Evolutionary conservation across 2,329 filamentous ascomycete species (phyloP), one percentile per base, ranked within the genome.

Genomic region (Talaromyces pinophilus): DNA sequence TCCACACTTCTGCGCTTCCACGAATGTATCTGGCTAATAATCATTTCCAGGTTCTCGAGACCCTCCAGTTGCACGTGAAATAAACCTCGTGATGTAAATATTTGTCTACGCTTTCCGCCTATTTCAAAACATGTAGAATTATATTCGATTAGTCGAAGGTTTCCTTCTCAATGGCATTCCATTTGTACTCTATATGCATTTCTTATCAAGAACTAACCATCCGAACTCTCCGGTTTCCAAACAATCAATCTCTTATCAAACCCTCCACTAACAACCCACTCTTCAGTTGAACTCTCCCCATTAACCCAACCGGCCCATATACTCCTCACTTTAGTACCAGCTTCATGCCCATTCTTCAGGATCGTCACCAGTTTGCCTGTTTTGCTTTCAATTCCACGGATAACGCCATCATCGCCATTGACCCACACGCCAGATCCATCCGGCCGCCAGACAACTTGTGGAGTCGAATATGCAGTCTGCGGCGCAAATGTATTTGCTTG

Each of bases 381-480:
- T 64, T 76, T 83, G 2, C 82, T 79, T 72, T 89, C 87, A 6
- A 90, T 77, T 0, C 87, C 87, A 59, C 87, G 79, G 33, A 90
- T 80, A 7, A 85, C 78, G 0, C 88, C 87, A 72, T 90, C 88
- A 70, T 90, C 87, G 3, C 86, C 85, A 76, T 87, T 89, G 13
- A 89, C 86, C 82, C 85, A 90, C 0, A 90, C 77, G 0, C 87
- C 87, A 50, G 80, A 84, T 0, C 86, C 87, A 72, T 88, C 83
- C 1, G 87, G 86, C 30, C 87, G 77, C 87, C 88, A 90, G 5
- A 81, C 82, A 6, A 89, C 78, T 62, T 85, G 83, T 7, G 87
- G 87, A 5, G 86, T 89, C 25, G 85, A 88, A 73, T 89, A 89
- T 0, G 83, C 79, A 35, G 87, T 88, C 72, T 89, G 87, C n/a